Conservation (phyloP, 1,284 basidiomycete genomes). For the Hortiboletus rubellus region DNA sequence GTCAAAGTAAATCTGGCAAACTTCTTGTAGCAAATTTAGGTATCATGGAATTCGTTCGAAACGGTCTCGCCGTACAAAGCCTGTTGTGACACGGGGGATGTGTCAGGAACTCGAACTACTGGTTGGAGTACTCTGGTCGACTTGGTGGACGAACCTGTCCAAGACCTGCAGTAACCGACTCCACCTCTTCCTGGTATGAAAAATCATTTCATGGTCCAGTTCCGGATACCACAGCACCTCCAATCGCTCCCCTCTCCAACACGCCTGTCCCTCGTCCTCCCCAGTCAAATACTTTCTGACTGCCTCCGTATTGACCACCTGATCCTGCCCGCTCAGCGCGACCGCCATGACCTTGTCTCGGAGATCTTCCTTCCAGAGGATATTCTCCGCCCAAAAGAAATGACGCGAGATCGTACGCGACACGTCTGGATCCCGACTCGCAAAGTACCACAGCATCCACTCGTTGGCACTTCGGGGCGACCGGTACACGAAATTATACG, state of each 20-base stretch:
- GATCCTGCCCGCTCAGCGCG: slow-evolving; percentile 54
- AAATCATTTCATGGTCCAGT: slow-evolving; percentile 59
- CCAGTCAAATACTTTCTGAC: slow-evolving; percentile 56
- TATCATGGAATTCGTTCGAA: neutral
- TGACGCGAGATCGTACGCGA: slow-evolving; percentile 55
- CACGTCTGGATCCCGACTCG: slow-evolving; percentile 61
- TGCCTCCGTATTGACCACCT: slow-evolving; percentile 53
- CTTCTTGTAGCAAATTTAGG: neutral
- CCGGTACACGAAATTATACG: slow-evolving; percentile 67
- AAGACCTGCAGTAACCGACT: slow-evolving; percentile 44
- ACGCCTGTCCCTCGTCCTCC: slow-evolving; percentile 31
- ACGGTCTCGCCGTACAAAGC: neutral
- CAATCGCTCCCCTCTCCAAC: slow-evolving; percentile 41
- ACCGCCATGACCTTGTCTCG: slow-evolving; percentile 39
- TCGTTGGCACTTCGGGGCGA: slow-evolving; percentile 53
- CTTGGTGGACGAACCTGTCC: slow-evolving; percentile 32
- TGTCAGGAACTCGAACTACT: neutral
- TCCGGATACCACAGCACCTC: slow-evolving; percentile 53
- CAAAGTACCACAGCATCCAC: slow-evolving; percentile 70
- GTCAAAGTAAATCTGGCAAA: neutral
- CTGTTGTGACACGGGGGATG: neutral
- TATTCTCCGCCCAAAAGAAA: slow-evolving; percentile 65
- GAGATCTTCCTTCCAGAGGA: slow-evolving; percentile 62
- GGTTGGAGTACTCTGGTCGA: neutral
- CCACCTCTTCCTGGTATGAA: slow-evolving; percentile 44